phyloP scores from a whole-genome alignment of 495 filamentous ascomycete species.

The Annulohypoxylon nitens region DNA sequence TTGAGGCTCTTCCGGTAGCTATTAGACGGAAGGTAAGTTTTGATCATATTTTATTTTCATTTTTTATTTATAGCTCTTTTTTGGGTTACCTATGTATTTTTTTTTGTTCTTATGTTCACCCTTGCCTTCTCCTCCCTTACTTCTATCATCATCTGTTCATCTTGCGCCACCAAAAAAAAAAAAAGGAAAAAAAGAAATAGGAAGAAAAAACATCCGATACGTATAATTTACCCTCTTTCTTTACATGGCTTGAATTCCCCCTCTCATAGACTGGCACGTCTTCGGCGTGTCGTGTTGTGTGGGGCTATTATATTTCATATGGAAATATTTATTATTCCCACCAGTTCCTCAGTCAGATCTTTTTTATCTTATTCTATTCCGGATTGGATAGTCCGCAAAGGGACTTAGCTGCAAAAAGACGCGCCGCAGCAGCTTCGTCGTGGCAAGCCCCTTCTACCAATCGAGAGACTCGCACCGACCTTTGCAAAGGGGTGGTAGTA shows the following conservation, averaged over 20 bases:
- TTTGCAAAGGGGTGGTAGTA: slow-evolving; percentile 19
- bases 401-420: slow-evolving; percentile 25
- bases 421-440: slow-evolving; percentile 34
- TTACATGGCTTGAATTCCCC: background rate
- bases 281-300: slow-evolving; percentile 20
- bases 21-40: slow-evolving; percentile 69
- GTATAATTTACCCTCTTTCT: background rate
- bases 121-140: background rate
- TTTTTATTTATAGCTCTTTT: slow-evolving; percentile 1
- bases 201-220: slow-evolving; percentile 1
- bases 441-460: slow-evolving; percentile 39
- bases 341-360: slow-evolving; percentile 15
- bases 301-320: slow-evolving; percentile 24
- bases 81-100: slow-evolving; percentile 1
- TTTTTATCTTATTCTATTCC: background rate
- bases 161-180: background rate
- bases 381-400: slow-evolving; percentile 34
- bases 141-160: background rate
- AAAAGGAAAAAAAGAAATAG: background rate
- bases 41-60: slow-evolving; percentile 40
- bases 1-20: slow-evolving; percentile 68
- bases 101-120: background rate
- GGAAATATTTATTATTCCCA: background rate
- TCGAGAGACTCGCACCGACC: slow-evolving; percentile 28
- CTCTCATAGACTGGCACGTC: slow-evolving; percentile 8